A percentile compares a stretch with the other conserved stretches of the same genome.
Evolutionary conservation across 2,329 filamentous ascomycete species (phyloP).

Genomic region (Orbilia ellipsospora): DNA sequence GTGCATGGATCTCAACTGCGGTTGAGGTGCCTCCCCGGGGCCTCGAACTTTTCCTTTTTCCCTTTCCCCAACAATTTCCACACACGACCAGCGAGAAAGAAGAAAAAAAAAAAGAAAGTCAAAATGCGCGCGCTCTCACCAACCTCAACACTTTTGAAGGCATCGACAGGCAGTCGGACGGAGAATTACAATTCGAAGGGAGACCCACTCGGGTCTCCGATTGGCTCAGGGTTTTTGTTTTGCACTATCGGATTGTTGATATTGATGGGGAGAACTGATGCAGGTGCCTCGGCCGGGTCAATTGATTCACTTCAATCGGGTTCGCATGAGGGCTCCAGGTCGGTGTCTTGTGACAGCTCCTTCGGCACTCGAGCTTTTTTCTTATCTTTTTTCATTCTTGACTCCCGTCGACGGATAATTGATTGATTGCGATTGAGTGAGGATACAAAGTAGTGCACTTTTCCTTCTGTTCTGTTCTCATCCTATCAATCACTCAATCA

Average conservation of each 20-base stretch:
- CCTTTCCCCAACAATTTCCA: conserved; percentile 2
- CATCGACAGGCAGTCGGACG: neutral
- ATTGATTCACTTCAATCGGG: neutral
- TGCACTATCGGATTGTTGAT: neutral
- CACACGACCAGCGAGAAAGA: neutral
- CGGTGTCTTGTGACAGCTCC: conserved; percentile 36
- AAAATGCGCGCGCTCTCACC: conserved; percentile 1
- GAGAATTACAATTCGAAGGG: too few species aligned
- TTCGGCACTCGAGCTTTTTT: conserved; percentile 1
- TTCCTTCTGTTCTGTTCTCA: too few species aligned
- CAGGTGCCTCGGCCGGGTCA: neutral
- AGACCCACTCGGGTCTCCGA: conserved; percentile 12
- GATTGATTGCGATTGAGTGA: too few species aligned
- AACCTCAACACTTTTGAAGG: conserved; percentile 40
- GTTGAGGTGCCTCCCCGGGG: conserved; percentile 25
- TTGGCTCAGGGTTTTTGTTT: conserved; percentile 26
- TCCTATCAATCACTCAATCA: too few species aligned
- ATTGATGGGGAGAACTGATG: neutral
- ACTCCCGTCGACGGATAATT: neutral
- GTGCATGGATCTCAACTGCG: conserved; percentile 28
- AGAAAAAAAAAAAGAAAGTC: conserved; percentile 9
- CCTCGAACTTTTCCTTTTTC: neutral
- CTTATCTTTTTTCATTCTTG: conserved; percentile 1
- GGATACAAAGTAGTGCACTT: too few species aligned
- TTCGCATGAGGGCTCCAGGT: conserved; percentile 3